A percentile compares a stretch with the other conserved stretches of the same genome.
phyloP scores from a whole-genome alignment of 768 basidiomycete species.

The button mushroom (Agaricus bisporus) region DNA sequence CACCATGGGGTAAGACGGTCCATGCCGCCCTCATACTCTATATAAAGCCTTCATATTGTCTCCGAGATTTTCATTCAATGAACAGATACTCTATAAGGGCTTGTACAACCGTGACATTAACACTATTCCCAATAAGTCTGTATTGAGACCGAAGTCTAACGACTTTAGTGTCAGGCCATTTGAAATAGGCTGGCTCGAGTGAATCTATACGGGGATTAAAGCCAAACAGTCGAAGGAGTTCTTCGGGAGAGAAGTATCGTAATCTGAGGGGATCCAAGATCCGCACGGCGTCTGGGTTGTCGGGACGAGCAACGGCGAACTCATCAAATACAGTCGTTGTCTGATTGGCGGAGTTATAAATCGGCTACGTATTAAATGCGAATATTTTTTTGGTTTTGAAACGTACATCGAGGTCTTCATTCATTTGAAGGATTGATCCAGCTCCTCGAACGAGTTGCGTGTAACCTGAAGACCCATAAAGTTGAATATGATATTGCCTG shows the following conservation, averaged over 20 bases:
- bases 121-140: conserved; percentile 74
- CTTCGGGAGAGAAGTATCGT: conserved; percentile 71
- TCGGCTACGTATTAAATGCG: neutral
- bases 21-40: no score
- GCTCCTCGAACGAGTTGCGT: conserved; percentile 71
- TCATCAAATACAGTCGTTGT: conserved; percentile 52
- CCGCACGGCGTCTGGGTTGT: conserved; percentile 38
- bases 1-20: no score
- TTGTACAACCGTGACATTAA: conserved; percentile 70
- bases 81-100: conserved; percentile 57
- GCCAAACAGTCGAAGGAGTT: conserved; percentile 63
- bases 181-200: conserved; percentile 25
- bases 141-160: conserved; percentile 68
- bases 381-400: neutral
- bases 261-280: conserved; percentile 54
- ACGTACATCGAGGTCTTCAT: conserved; percentile 57
- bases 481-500: neutral
- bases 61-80: conserved; percentile 2
- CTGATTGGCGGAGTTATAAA: conserved; percentile 26
- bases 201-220: conserved; percentile 33
- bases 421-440: conserved; percentile 73
- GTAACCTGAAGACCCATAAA: conserved; percentile 42
- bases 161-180: conserved; percentile 48
- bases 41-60: no score
- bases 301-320: conserved; percentile 42